Conservation (phyloP, 225 moss, liverwort and hornwort genomes). For the Neckera pumila region DNA sequence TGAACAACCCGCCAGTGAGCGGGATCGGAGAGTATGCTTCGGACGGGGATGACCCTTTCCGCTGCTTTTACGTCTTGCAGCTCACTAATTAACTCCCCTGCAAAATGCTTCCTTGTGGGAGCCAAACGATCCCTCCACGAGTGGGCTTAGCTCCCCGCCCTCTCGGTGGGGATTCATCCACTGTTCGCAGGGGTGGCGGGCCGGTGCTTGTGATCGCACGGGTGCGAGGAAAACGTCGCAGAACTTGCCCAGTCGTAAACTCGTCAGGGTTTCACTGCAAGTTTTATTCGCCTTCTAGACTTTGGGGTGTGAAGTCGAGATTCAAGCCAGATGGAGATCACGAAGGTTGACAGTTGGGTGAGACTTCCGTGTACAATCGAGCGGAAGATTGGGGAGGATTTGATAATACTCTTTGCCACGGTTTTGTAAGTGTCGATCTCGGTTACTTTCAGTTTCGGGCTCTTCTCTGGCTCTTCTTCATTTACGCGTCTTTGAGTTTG, state of each 20-base stretch:
- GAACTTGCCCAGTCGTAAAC: neutral
- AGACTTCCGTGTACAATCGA: neutral
- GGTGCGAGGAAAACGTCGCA: neutral
- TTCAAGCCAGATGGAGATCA: neutral
- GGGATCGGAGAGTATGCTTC: neutral
- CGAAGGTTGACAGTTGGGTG: neutral
- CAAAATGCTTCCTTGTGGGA: neutral
- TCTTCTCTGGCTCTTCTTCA: neutral
- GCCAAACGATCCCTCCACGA: neutral
- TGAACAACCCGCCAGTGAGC: neutral
- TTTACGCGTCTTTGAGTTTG: neutral
- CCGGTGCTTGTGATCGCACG: neutral
- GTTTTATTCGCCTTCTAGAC: neutral
- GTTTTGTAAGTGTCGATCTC: neutral
- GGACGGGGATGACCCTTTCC: neutral
- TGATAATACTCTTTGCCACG: too few relatives aligned
- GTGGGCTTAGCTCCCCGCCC: neutral
- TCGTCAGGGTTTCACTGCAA: too few relatives aligned
- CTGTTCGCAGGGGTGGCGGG: neutral
- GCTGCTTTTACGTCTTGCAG: neutral
- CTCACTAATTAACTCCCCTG: neutral
- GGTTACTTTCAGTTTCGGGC: neutral
- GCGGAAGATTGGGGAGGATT: too few relatives aligned
- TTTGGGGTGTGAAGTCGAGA: neutral
- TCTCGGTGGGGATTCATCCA: neutral